phyloP scores from a whole-genome alignment of 2,329 filamentous ascomycete genomes.

The Cladosporium sp. region DNA sequence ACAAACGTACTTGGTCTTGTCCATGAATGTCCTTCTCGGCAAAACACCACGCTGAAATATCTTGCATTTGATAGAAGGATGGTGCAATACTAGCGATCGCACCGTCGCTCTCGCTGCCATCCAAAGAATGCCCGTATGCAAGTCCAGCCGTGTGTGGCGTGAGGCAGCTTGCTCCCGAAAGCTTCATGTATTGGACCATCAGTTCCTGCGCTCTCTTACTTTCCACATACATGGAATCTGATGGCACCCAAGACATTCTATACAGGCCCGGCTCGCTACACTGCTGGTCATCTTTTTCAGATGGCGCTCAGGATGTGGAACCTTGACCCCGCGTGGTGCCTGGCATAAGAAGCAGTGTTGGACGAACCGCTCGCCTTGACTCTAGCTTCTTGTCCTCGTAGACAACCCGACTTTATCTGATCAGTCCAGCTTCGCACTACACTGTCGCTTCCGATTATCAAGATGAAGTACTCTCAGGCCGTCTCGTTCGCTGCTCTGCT shows the following conservation, averaged over 20 bases:
- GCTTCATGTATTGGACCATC: background rate
- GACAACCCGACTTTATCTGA: too few species aligned
- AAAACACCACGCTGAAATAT: too few species aligned
- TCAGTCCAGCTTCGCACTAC: background rate
- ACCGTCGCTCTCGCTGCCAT: background rate
- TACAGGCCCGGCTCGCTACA: background rate
- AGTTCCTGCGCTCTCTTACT: background rate
- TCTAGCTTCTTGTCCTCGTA: background rate
- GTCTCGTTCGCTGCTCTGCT: background rate
- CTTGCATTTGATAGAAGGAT: too few species aligned
- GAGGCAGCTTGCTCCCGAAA: slow-evolving; percentile 1
- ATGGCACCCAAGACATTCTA: background rate
- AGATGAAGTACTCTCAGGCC: background rate
- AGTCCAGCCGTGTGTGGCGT: background rate
- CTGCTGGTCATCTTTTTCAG: background rate
- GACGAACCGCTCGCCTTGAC: background rate
- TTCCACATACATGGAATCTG: background rate
- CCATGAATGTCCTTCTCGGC: background rate
- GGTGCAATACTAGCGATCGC: too few species aligned
- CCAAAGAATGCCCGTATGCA: too few species aligned
- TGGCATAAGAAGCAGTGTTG: background rate
- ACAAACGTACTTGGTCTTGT: background rate
- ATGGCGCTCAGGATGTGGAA: background rate
- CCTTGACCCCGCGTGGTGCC: background rate
- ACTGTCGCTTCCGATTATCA: background rate